These are phyloP conservation scores for Penicillium janthinellum DNA, from an alignment of 2,329 filamentous ascomycete species.

Conservation along the genomic window DNA sequence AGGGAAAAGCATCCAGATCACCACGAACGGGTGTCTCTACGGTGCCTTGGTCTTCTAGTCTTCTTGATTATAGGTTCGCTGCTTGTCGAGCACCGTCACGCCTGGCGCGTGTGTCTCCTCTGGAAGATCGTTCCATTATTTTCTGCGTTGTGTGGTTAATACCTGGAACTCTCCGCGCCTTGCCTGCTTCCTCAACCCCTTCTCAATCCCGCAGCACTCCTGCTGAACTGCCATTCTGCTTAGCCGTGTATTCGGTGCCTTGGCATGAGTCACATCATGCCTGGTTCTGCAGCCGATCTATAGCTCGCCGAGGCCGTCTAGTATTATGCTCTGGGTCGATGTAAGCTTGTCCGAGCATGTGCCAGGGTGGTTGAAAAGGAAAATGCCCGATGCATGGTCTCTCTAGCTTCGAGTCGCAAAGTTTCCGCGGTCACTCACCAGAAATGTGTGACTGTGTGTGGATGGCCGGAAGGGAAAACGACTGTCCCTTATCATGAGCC, in stretches of 20 bases:
- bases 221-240: slow-evolving; percentile 2
- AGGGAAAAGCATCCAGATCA: slow-evolving; percentile 27
- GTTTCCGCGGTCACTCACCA: slow-evolving; percentile 1
- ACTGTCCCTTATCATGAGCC: neutral
- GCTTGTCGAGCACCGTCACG: slow-evolving; percentile 11
- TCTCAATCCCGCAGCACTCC: slow-evolving; percentile 1
- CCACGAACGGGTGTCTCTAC: neutral
- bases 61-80: slow-evolving; percentile 1
- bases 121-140: slow-evolving; percentile 16
- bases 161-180: slow-evolving; percentile 22
- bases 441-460: neutral
- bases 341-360: neutral
- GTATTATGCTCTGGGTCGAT: neutral
- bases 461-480: neutral
- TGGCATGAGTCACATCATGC: slow-evolving; percentile 8
- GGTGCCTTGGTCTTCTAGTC: slow-evolving; percentile 10
- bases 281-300: neutral
- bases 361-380: slow-evolving; percentile 1
- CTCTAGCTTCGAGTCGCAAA: slow-evolving; percentile 13
- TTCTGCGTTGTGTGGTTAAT: slow-evolving; percentile 12
- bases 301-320: neutral
- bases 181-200: slow-evolving; percentile 8
- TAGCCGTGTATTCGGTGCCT: neutral
- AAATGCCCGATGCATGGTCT: slow-evolving; percentile 7
- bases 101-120: slow-evolving; percentile 13